phyloP scores from a whole-genome alignment of 2,329 filamentous ascomycete species.

The Colletotrichum navitas region DNA sequence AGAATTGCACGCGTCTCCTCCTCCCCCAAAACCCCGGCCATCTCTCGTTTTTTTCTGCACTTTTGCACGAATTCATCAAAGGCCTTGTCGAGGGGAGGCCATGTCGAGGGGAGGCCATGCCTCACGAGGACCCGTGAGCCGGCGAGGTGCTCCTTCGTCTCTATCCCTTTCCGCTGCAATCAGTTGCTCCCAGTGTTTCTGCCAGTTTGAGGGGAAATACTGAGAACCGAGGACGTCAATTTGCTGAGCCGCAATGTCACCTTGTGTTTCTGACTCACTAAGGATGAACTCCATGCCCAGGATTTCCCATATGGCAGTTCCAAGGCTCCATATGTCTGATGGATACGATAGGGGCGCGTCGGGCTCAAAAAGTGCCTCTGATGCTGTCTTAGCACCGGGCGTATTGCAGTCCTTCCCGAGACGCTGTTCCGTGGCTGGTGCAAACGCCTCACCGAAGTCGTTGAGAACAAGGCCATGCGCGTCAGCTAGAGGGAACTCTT shows the following conservation, averaged over 20 bases:
- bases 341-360: not conserved
- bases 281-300: not conserved
- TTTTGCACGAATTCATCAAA: not conserved
- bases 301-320: not conserved
- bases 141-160: not conserved
- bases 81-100: not conserved
- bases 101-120: too few relatives aligned
- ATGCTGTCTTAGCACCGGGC: slow-evolving; percentile 38
- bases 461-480: slow-evolving; percentile 46
- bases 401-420: slow-evolving; percentile 44
- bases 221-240: not conserved
- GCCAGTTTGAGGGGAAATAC: not conserved
- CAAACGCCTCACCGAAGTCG: slow-evolving; percentile 53
- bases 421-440: slow-evolving; percentile 44
- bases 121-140: not conserved
- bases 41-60: not conserved
- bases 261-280: not conserved
- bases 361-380: slow-evolving; percentile 26
- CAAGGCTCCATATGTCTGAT: not conserved
- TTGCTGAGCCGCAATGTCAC: not conserved
- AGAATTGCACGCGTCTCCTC: not conserved
- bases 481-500: slow-evolving; percentile 47
- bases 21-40: not conserved
- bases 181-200: not conserved
- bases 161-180: not conserved